phyloP scores from a whole-genome alignment of 2,329 filamentous ascomycete species.

The Dothideomycetes sp. region DNA sequence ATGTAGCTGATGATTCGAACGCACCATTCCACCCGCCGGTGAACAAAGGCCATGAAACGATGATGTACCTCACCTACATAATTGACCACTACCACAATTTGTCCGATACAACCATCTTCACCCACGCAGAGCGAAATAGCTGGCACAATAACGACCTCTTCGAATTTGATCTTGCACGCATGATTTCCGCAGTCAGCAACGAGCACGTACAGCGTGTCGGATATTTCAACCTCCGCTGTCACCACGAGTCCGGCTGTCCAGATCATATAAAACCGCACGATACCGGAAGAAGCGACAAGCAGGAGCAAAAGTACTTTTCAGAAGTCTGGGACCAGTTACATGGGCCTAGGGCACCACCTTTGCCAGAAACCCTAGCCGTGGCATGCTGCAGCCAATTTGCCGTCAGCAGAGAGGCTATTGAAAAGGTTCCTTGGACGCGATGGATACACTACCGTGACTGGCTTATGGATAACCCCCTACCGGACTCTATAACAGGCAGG shows the following conservation, averaged over 20 bases:
- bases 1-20: slow-evolving; percentile 25
- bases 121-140: slow-evolving; percentile 16
- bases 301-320: slow-evolving; percentile 8
- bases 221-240: slow-evolving; percentile 19
- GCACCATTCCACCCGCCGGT: slow-evolving; percentile 3
- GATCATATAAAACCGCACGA: slow-evolving; percentile 14
- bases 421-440: slow-evolving; percentile 38
- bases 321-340: slow-evolving; percentile 7
- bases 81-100: slow-evolving; percentile 32
- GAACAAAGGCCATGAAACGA: slow-evolving; percentile 35
- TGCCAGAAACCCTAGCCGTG: slow-evolving; percentile 41
- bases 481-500: slow-evolving; percentile 46
- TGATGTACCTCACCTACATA: slow-evolving; percentile 37
- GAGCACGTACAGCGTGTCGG: slow-evolving; percentile 13
- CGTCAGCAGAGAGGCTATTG: slow-evolving; percentile 45
- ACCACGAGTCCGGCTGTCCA: slow-evolving; percentile 15
- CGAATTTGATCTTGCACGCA: slow-evolving; percentile 14
- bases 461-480: slow-evolving; percentile 44
- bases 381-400: slow-evolving; percentile 57
- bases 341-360: slow-evolving; percentile 24
- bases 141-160: slow-evolving; percentile 18
- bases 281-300: slow-evolving; percentile 9
- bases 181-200: slow-evolving; percentile 12
- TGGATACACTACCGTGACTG: slow-evolving; percentile 50
- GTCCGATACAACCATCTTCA: slow-evolving; percentile 14